Evolutionary conservation across 441 rosid genomes (phyloP), one percentile per base, ranked within the genome.

Genomic region (Oxalis stricta): DNA sequence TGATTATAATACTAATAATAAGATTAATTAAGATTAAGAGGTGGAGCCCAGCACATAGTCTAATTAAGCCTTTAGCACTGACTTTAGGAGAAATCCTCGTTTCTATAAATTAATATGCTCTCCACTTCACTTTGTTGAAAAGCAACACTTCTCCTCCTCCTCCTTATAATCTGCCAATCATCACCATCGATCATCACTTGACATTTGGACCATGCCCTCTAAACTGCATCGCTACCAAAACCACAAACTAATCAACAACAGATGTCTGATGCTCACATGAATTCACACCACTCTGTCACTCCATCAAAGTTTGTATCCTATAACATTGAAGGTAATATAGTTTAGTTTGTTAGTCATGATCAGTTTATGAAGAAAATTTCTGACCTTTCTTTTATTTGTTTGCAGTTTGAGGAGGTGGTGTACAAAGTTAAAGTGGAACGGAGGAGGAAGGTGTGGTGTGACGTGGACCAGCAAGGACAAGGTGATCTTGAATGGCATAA

Each of bases 331-430:
- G 97, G 97, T 87, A 23, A 3, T 23, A 23, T 3, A 3, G 28
- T 3, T 23, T 23, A 8, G 4, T 24, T 24, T 24, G 4, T 3
- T 24, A 24, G 8, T 26, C 31, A 6, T 6, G 10, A 8, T 6
- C 10, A 23, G 28, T 23, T 18, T 11, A 18, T 38, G 12, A 11
- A 14, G 43, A 5, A n/a, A 5, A 3, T 5, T 19, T 7, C 24
- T 1, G 16, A 33, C 19, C 11, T 12, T 9, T 30, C 28, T 28
- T 14, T 41, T 46, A 1, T 14, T 20, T 10, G 17, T 30, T 64
- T 55, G 37, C 87, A 88, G 97, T 88, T 88, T 65, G 95, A 84
- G 71, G 94, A 84, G 64, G 63, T 82, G 19, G 86, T 69, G 19
- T 88, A 82, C 80, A 88, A 77, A 62, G 80, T 88, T 2, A 84